A percentile compares a stretch with the other conserved stretches of the same genome.
phyloP scores from a whole-genome alignment of 2,329 filamentous ascomycete species.

The Didymella segeticola region DNA sequence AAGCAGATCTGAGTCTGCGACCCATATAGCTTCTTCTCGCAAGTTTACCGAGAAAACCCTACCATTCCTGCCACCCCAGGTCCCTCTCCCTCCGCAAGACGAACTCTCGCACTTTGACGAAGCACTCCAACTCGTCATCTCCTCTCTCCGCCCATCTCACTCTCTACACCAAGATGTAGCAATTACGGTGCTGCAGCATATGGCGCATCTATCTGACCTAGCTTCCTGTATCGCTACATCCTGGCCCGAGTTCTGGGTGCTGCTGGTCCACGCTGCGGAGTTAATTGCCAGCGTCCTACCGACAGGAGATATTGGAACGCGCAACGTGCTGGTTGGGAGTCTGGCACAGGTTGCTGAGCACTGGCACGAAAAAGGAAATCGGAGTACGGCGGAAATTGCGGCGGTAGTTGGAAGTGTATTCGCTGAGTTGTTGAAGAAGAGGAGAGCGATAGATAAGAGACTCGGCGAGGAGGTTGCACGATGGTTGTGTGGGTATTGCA shows the following conservation, averaged over 20 bases:
- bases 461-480: constrained; percentile 14
- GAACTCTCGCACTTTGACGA: constrained; percentile 12
- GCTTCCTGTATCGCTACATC: constrained; percentile 23
- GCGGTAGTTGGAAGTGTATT: background rate
- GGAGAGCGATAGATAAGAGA: background rate
- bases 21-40: too few relatives aligned
- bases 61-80: background rate
- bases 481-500: constrained; percentile 5
- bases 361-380: constrained; percentile 13
- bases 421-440: constrained; percentile 10
- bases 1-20: too few relatives aligned
- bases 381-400: constrained; percentile 3
- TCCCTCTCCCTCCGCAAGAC: constrained; percentile 7
- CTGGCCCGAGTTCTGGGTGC: constrained; percentile 61
- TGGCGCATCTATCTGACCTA: constrained; percentile 55
- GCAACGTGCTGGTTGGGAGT: constrained; percentile 57
- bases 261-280: constrained; percentile 68
- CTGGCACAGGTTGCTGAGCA: constrained; percentile 39
- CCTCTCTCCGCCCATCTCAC: constrained; percentile 50
- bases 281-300: constrained; percentile 61
- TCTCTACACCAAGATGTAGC: constrained; percentile 63
- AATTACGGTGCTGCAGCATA: constrained; percentile 57
- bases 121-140: constrained; percentile 10
- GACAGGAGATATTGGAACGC: constrained; percentile 63
- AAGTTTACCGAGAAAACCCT: background rate